Base-by-base conservation (phyloP, 2,329 filamentous ascomycete species). In the Botrytis medusae region DNA sequence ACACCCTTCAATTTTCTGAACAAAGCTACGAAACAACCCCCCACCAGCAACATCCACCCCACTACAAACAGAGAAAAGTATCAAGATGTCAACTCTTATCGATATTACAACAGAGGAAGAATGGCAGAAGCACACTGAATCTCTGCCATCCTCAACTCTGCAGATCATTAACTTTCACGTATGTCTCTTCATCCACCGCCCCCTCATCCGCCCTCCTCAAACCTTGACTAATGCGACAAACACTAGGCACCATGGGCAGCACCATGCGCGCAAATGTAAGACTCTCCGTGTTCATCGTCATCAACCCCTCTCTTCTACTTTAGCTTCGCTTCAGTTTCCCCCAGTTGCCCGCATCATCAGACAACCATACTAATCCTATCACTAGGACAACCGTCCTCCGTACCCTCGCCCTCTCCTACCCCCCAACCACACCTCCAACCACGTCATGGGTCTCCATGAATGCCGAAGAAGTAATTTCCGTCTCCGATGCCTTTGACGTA, bases 401-500 rank as follows among this genome's bases (percentile, higher is more conserved):
- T 80, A 92, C 94, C 34, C 92, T 99, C 77, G 95, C 95, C 77
- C 90, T 90, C 80, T 94, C 95, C 65, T 73, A 73, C 22, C 71
- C 71, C 18, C 18, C 34, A 42, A 73, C 65, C 85, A 87, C 76
- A n/a, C 90, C 92, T 60, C 86, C 87, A 25, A 85, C 87, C 72
- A 92, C 95, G 77, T 90, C 90, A 78, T 99, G 97, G 91, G 88
- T 97, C 74, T 92, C 92, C 75, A 88, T 99, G 84, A 95, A 99
- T 83, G 96, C 96, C 74, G 96, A 99, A 85, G 95, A 98, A 77
- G 87, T 98, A 61, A 92, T 93, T 79, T 95, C 98, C 75, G 89
- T 98, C 79, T 95, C 92, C 79, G 96, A 99, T 84, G 86, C 89
- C 59, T 98, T 98, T 87, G 92, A 98, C 79, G 95, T 99, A 71